Base-by-base conservation (phyloP, 352 stramenopile species). In the Pythium scleroteichum region DNA sequence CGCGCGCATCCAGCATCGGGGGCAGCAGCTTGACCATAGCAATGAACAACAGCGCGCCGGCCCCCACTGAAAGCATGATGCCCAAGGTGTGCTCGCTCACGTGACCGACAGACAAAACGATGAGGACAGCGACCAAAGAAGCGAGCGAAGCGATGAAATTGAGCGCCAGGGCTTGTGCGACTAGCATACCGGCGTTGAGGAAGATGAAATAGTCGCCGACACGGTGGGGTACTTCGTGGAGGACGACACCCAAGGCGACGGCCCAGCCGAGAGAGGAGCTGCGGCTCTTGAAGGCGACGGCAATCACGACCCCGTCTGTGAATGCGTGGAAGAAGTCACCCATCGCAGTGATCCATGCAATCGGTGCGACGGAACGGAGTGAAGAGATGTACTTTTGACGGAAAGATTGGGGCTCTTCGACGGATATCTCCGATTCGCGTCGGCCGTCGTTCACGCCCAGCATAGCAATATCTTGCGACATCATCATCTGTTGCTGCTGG, bases 141-240 rank as follows among this genome's bases (percentile, higher is more conserved):
- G 51, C 67, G 2, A 71, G 46, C 24, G 67, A 74, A 19, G 67
- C 67, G 3, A 70, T 0, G 16, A 74, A 63, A 27, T 71, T 74
- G 20, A 74, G 29, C 4, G 23, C 52, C 4, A 74, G 26, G 16
- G 67, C 67, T 56, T 74, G 67, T 7, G 50, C 22, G 22, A 69
- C 40, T 5, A 55, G 10, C 67, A 74, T 74, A 19, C 67, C 67
- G 29, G 67, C 67, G 24, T 64, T 64, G 32, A 74, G 45, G 42
- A 74, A 74, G 39, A 74, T 62, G 42, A 74, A 74, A 27, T 65
- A 66, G 47, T 74, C 64, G 32, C 67, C 67, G 2, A 74, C 53
- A 38, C 67, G 67, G 42, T 74, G 67, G 6, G 67, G 67, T 22
- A 74, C 64, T 51, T 74, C 67, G 47, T 74, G 67, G 14, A 74